These are phyloP conservation scores for Drosera capensis DNA, from an alignment of 148 eudicot species.

Conservation along the genomic window DNA sequence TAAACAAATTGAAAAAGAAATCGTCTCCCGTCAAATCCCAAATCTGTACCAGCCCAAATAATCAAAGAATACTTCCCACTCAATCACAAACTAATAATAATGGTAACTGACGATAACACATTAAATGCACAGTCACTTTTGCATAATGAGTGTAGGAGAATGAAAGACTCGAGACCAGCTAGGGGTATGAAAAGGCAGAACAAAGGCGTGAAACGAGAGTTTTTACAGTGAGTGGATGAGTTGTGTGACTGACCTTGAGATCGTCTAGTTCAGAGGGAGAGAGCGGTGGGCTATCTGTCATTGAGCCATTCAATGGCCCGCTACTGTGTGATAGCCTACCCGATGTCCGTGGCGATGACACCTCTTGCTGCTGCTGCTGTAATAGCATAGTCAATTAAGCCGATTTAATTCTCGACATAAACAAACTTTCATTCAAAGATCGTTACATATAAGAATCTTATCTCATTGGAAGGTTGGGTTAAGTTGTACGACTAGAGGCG, in stretches of 20 bases:
- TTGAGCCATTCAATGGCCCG: constrained; percentile 86
- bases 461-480: too few species aligned
- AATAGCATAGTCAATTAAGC: constrained; percentile 1
- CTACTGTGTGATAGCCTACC: constrained; percentile 90
- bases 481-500: too few species aligned
- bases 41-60: too few species aligned
- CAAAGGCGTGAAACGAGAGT: constrained; percentile 4
- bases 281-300: constrained; percentile 83
- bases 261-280: constrained; percentile 92
- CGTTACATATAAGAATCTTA: constrained; percentile 8
- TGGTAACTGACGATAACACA: too few species aligned
- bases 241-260: constrained; percentile 33
- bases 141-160: too few species aligned
- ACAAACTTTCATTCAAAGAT: background rate
- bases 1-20: too few species aligned
- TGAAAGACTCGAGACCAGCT: too few species aligned
- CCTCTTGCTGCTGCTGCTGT: constrained; percentile 51
- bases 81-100: too few species aligned
- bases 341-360: constrained; percentile 89
- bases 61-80: too few species aligned
- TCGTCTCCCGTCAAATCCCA: too few species aligned
- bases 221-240: background rate
- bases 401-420: constrained; percentile 4
- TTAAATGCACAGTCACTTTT: too few species aligned
- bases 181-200: too few species aligned